Conservation (phyloP, 2,329 filamentous ascomycete genomes). For the Penicillium frequentans region DNA sequence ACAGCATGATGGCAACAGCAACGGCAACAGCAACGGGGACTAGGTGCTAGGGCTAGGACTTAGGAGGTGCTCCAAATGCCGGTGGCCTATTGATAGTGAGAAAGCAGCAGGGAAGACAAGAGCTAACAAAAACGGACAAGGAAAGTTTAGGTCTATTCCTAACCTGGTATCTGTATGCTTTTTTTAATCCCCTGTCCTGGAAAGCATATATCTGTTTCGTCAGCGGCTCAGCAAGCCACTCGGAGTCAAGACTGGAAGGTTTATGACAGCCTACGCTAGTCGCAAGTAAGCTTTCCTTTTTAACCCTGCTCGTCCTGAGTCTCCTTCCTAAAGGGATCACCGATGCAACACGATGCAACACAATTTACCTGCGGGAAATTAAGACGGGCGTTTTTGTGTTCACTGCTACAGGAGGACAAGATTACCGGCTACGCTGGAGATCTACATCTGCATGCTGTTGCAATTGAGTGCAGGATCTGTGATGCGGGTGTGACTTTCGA, state of each 20-base stretch:
- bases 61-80: neutral
- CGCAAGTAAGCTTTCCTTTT: neutral
- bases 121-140: neutral
- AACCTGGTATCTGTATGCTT: neutral
- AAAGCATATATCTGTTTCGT: neutral
- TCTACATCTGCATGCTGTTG: slow-evolving; percentile 19
- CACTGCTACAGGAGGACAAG: slow-evolving; percentile 1
- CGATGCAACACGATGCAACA: slow-evolving; percentile 27
- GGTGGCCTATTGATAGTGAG: slow-evolving; percentile 14
- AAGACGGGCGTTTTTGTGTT: slow-evolving; percentile 3
- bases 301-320: slow-evolving; percentile 1
- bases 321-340: slow-evolving; percentile 19
- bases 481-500: slow-evolving; percentile 7
- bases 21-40: neutral
- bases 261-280: neutral
- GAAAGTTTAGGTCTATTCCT: neutral
- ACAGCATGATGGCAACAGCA: slow-evolving; percentile 5
- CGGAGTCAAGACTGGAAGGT: neutral
- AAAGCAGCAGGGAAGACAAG: neutral
- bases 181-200: neutral
- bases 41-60: neutral
- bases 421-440: slow-evolving; percentile 4
- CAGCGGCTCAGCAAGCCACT: neutral
- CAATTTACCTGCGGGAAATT: slow-evolving; percentile 22
- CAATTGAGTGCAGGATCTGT: slow-evolving; percentile 14